Conservation (phyloP, 306 rosid genomes). For the Vicia villosa region DNA sequence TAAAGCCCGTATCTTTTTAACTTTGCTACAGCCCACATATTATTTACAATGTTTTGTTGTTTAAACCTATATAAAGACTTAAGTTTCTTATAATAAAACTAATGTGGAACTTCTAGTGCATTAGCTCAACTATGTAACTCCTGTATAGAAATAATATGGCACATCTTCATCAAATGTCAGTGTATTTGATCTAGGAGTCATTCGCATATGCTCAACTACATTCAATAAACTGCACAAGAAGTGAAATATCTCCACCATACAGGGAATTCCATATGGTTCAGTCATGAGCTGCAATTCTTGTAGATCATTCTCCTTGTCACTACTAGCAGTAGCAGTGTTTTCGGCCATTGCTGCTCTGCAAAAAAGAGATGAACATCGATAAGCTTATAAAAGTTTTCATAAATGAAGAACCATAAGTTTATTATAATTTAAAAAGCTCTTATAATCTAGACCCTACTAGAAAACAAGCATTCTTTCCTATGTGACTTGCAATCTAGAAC, state of each 20-base stretch:
- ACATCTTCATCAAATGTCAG: constrained; percentile 89
- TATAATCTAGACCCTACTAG: background rate
- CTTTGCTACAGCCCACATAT: too few relatives aligned
- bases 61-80: too few relatives aligned
- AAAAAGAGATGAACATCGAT: too few relatives aligned
- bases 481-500: background rate
- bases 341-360: too few relatives aligned
- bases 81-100: too few relatives aligned
- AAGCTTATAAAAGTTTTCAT: background rate
- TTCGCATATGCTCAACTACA: constrained; percentile 72
- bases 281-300: constrained; percentile 75
- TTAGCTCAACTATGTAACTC: too few relatives aligned
- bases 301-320: constrained; percentile 60
- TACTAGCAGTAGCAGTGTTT: constrained; percentile 49
- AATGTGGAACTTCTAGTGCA: too few relatives aligned
- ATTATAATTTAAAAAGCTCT: background rate
- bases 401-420: background rate
- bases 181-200: constrained; percentile 76
- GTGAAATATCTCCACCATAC: constrained; percentile 97
- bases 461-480: background rate
- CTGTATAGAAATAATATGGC: too few relatives aligned
- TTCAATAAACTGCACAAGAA: constrained; percentile 85
- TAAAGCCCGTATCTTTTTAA: too few relatives aligned
- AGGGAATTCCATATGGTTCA: constrained; percentile 92
- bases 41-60: too few relatives aligned